Evolutionary conservation across 306 rosid genomes (phyloP), one percentile per base, ranked within the genome.

Genomic region (Dalbergia cochinchinensis): DNA sequence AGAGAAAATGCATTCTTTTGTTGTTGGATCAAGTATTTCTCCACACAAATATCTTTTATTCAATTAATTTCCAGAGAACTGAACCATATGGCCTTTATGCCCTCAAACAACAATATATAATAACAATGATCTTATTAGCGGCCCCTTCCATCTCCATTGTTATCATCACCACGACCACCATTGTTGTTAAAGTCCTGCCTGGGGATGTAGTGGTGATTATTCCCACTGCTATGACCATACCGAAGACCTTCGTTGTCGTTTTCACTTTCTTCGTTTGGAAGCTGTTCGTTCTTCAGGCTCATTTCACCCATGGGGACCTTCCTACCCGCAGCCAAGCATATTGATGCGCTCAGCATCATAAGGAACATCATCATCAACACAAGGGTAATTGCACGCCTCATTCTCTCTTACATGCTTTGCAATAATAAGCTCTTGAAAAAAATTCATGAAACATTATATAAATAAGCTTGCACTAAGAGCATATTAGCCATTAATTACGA

Each of bases 131-230:
- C 31, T 26, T 26, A 26, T 39, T 12, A 12, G 18, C 8, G 60
- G 11, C 44, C 35, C 33, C 69, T 54, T 41, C 77, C 59, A 42
- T 7, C 39, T 4, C 22, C 42, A 5, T 31, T 31, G 0, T 16
- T 50, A 4, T 33, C 33, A 51, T 26, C 31, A 26, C 53, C 67
- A 1, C n/a, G n/a, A n/a, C 79, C 78, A 19, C 51, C 41, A 11
- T 15, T 15, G 55, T 53, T 50, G 67, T 77, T 64, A 18, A 42
- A 82, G 22, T 83, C 70, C 18, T 76, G 47, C 58, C 80, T 42
- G 11, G 83, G 89, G 18, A 83, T 76, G 34, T 70, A 42, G 69
- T 76, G 85, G 53, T 83, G 89, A 51, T 76, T 75, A 31, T 60
- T 77, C 44, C 57, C 80, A 42, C 41, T 55, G 48, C 35, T 53